These are phyloP conservation scores for Saccharomyces cerevisiae DNA, from an alignment of 805 yeast species.

Conservation along the genomic window DNA sequence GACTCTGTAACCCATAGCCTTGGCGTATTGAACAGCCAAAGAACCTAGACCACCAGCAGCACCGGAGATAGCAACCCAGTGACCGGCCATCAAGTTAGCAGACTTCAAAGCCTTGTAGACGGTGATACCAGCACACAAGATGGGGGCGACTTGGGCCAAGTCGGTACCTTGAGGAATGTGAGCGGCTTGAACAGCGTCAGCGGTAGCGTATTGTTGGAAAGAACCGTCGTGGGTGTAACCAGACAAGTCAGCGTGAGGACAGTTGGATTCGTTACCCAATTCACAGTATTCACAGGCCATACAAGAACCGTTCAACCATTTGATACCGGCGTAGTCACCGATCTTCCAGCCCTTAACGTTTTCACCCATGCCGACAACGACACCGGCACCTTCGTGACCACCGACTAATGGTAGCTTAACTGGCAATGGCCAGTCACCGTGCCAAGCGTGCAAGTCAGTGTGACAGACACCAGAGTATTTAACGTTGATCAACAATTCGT, in stretches of 20 bases:
- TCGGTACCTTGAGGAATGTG: conserved; percentile 66
- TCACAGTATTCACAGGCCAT: conserved; percentile 55
- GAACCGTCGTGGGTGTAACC: conserved; percentile 90
- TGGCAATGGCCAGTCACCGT: conserved; percentile 84
- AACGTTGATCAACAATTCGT: conserved; percentile 72
- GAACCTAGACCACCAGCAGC: conserved; percentile 79
- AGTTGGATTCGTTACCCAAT: conserved; percentile 50
- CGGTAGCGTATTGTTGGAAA: conserved; percentile 85
- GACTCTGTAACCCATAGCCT: conserved; percentile 68
- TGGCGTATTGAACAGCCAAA: conserved; percentile 65
- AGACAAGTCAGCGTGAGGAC: conserved; percentile 61
- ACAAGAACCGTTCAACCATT: conserved; percentile 62
- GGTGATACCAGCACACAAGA: conserved; percentile 86
- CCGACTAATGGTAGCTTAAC: conserved; percentile 55
- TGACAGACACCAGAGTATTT: conserved; percentile 90
- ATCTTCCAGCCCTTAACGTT: conserved; percentile 50
- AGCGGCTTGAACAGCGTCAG: conserved; percentile 83
- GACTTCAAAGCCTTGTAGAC: conserved; percentile 86
- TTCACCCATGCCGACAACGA: conserved; percentile 52
- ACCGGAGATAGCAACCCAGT: conserved; percentile 72
- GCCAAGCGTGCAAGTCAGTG: conserved; percentile 90
- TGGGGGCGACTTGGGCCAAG: conserved; percentile 69
- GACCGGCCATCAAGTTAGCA: conserved; percentile 59
- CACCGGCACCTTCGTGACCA: conserved; percentile 67
- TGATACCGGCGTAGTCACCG: conserved; percentile 58